A percentile compares a stretch with the other conserved stretches of the same genome.
These are phyloP conservation scores for Cladophialophora yegresii DNA, from an alignment of 2,329 filamentous ascomycete species.

Conservation along the genomic window DNA sequence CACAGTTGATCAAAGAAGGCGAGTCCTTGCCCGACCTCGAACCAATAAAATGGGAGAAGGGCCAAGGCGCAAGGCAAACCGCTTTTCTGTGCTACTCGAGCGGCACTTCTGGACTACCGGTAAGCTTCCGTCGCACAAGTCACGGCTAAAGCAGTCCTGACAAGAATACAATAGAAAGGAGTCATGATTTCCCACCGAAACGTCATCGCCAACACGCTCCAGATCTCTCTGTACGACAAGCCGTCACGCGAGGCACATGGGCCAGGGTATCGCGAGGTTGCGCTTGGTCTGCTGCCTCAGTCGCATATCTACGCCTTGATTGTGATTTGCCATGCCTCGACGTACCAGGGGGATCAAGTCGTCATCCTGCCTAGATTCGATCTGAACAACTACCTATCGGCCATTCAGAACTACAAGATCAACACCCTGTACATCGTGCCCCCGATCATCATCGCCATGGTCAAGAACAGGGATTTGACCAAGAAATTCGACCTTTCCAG, in stretches of 20 bases:
- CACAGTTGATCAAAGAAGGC: conserved; percentile 67
- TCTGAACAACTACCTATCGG: conserved; percentile 62
- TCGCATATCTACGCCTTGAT: conserved; percentile 81
- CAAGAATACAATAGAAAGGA: conserved; percentile 62
- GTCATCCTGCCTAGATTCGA: conserved; percentile 77
- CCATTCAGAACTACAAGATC: conserved; percentile 71
- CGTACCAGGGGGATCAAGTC: conserved; percentile 72
- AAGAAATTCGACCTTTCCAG: conserved; percentile 71
- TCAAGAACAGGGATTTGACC: conserved; percentile 63
- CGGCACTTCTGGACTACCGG: conserved; percentile 75
- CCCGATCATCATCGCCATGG: conserved; percentile 76
- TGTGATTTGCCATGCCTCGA: conserved; percentile 65
- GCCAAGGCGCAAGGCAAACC: conserved; percentile 59
- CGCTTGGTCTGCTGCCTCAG: conserved; percentile 72
- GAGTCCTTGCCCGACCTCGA: conserved; percentile 45
- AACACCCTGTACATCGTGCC: conserved; percentile 70
- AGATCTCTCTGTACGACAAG: conserved; percentile 58
- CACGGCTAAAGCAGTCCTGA: conserved; percentile 9
- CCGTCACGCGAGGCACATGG: conserved; percentile 47
- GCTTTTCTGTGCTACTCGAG: conserved; percentile 80
- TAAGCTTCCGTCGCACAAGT: conserved; percentile 45
- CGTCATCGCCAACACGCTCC: conserved; percentile 73
- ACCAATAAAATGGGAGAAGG: conserved; percentile 45
- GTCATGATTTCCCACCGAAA: conserved; percentile 81
- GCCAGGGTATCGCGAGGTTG: conserved; percentile 53